phyloP scores from a whole-genome alignment of 768 basidiomycete genomes.

The Lentinula edodes region DNA sequence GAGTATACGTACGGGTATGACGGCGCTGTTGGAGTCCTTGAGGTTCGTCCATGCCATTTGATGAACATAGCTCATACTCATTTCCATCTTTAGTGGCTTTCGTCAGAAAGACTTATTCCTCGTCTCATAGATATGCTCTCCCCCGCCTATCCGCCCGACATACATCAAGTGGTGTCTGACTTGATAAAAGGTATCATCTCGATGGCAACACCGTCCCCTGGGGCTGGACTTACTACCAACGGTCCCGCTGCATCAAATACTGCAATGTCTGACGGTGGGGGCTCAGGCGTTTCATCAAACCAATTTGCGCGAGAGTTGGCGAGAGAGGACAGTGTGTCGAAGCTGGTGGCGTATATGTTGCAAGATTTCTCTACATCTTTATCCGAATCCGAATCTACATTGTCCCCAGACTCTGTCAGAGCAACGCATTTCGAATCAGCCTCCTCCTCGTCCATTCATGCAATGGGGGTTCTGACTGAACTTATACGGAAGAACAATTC shows the following conservation, averaged over 20 bases:
- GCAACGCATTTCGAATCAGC: slow-evolving; percentile 39
- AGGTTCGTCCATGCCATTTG: slow-evolving; percentile 54
- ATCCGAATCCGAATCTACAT: slow-evolving; percentile 6
- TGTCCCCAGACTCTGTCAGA: neutral
- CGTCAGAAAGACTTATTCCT: slow-evolving; percentile 75
- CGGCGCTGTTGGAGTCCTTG: slow-evolving; percentile 75
- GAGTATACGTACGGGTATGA: slow-evolving; percentile 62
- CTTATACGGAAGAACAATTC: slow-evolving; percentile 97
- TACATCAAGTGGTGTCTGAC: slow-evolving; percentile 85
- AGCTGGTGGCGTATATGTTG: slow-evolving; percentile 73
- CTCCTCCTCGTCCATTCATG: slow-evolving; percentile 78
- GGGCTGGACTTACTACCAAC: slow-evolving; percentile 58
- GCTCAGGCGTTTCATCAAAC: slow-evolving; percentile 58
- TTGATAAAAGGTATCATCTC: slow-evolving; percentile 93
- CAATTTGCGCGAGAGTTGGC: slow-evolving; percentile 87
- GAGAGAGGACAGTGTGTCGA: slow-evolving; percentile 60
- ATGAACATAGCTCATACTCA: slow-evolving; percentile 24
- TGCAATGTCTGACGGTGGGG: neutral
- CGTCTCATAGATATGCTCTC: slow-evolving; percentile 80
- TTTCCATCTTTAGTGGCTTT: slow-evolving; percentile 66
- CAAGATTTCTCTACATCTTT: slow-evolving; percentile 43
- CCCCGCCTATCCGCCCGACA: slow-evolving; percentile 64
- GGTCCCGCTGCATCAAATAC: slow-evolving; percentile 27
- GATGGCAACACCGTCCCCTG: slow-evolving; percentile 85
- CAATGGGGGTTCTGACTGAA: slow-evolving; percentile 87